phyloP scores from a whole-genome alignment of 2,329 filamentous ascomycete species.

The Rachicladosporium sp. region DNA sequence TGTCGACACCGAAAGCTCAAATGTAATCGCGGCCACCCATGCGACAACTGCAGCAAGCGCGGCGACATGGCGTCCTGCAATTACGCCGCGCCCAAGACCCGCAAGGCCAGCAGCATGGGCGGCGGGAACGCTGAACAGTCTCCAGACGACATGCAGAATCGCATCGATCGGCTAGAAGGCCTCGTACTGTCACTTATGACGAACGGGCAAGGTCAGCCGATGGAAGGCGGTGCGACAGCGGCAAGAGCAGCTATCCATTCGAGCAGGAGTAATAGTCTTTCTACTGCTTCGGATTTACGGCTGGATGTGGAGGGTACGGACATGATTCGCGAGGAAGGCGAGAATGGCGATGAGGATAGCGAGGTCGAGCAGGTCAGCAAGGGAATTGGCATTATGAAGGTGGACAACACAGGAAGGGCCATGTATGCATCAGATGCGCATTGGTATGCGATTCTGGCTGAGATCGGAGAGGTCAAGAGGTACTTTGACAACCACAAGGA shows the following conservation, averaged over 20 bases:
- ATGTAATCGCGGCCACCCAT: slow-evolving; percentile 84
- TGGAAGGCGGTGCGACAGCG: slow-evolving; percentile 42
- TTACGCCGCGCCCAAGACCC: slow-evolving; percentile 57
- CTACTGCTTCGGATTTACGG: slow-evolving; percentile 28
- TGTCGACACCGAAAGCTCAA: slow-evolving; percentile 93
- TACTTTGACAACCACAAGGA: slow-evolving; percentile 82
- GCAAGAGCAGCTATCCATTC: slow-evolving; percentile 44
- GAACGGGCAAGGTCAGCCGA: slow-evolving; percentile 61
- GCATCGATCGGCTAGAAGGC: slow-evolving; percentile 88
- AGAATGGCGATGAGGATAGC: slow-evolving; percentile 41
- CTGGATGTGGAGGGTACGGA: slow-evolving; percentile 47
- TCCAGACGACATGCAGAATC: slow-evolving; percentile 96
- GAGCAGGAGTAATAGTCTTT: slow-evolving; percentile 28
- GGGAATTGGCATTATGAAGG: slow-evolving; percentile 41
- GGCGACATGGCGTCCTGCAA: slow-evolving; percentile 70
- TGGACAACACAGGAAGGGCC: slow-evolving; percentile 34
- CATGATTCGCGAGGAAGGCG: slow-evolving; percentile 39
- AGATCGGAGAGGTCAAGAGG: slow-evolving; percentile 85
- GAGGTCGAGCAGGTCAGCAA: slow-evolving; percentile 45
- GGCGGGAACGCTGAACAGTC: slow-evolving; percentile 28
- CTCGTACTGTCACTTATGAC: slow-evolving; percentile 91
- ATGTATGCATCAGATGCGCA: slow-evolving; percentile 40
- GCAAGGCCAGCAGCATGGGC: slow-evolving; percentile 39
- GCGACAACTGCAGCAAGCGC: slow-evolving; percentile 87
- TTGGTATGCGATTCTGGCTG: slow-evolving; percentile 40